Evolutionary conservation across 495 filamentous ascomycete species (phyloP).

Genomic region (Bathelium albidoporum): DNA sequence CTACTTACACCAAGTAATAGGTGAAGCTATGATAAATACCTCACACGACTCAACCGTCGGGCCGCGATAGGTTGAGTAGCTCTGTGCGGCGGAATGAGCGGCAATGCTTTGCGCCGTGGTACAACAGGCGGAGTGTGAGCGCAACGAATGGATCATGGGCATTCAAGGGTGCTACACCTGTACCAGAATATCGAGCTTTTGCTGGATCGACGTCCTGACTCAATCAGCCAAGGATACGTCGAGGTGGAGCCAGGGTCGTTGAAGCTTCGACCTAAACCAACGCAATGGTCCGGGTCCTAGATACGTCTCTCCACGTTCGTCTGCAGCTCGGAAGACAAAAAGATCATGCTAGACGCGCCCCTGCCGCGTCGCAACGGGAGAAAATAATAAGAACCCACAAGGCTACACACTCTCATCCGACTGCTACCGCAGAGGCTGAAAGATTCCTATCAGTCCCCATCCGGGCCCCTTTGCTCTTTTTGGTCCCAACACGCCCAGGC

Average conservation of each 20-base stretch:
- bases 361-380: not conserved
- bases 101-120: not conserved
- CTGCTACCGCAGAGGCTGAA: not conserved
- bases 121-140: not conserved
- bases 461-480: not conserved
- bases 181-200: not conserved
- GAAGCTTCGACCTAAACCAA: not conserved
- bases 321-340: not conserved
- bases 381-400: not conserved
- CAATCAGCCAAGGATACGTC: not conserved
- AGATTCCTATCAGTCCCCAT: not conserved
- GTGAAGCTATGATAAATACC: not conserved
- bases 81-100: not conserved
- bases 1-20: not conserved
- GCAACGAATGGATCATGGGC: not conserved
- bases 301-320: not conserved
- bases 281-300: too few species aligned
- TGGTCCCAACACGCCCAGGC: not conserved
- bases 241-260: not conserved
- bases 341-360: not conserved
- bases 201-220: not conserved
- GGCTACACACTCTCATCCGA: not conserved
- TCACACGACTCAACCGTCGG: not conserved
- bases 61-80: not conserved
- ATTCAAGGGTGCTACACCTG: not conserved